These are phyloP conservation scores for Thamnidium elegans DNA, from an alignment of 192 early-diverging fungal species.

Conservation along the genomic window DNA sequence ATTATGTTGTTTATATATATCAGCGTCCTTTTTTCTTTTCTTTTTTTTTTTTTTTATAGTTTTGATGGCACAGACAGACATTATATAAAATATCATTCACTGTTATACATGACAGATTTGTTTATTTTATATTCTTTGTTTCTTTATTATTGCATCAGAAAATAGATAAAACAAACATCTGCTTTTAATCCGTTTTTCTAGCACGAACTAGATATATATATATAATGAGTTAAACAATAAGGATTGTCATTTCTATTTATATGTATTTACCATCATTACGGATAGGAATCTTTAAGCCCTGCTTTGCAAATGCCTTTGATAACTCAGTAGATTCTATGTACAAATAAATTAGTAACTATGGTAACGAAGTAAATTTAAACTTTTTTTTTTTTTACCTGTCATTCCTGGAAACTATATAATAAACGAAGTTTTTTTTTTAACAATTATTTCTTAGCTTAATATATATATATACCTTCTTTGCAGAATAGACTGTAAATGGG, in stretches of 20 bases:
- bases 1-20: no score
- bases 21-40: no score
- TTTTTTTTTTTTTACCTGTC: conserved; percentile 55
- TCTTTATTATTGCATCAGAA: no score
- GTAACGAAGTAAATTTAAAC: background rate
- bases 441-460: no score
- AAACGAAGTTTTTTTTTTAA: no score
- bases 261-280: conserved; percentile 54
- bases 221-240: background rate
- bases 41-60: no score
- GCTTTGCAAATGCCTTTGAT: conserved; percentile 75
- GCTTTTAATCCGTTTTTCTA: conserved; percentile 13
- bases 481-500: conserved; percentile 75
- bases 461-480: conserved; percentile 53
- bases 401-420: conserved; percentile 70
- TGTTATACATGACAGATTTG: no score
- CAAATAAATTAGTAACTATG: background rate
- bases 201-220: conserved; percentile 6
- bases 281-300: conserved; percentile 79
- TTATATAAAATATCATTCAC: no score
- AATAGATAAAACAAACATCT: background rate
- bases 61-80: no score
- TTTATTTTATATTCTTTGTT: no score
- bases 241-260: background rate
- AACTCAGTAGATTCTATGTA: conserved; percentile 68